Conservation (phyloP, 495 filamentous ascomycete genomes). For the Talaromyces nanjingensis region DNA sequence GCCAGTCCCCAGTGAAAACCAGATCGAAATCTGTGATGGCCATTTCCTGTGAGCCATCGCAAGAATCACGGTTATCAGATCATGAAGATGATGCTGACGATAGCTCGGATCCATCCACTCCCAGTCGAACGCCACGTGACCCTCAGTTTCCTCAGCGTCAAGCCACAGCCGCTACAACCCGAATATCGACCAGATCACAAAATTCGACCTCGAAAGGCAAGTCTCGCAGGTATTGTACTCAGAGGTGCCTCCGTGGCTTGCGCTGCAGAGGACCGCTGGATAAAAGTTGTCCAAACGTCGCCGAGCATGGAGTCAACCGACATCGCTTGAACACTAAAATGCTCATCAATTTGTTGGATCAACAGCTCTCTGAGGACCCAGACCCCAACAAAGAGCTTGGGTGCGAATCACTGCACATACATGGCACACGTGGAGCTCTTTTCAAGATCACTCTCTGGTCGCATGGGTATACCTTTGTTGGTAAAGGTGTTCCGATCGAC, state of each 20-base stretch:
- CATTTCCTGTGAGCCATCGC: slow-evolving; percentile 8
- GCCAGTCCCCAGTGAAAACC: slow-evolving; percentile 20
- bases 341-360: slow-evolving; percentile 11
- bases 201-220: slow-evolving; percentile 16
- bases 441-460: slow-evolving; percentile 37
- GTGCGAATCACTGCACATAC: slow-evolving; percentile 30
- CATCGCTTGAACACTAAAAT: slow-evolving; percentile 8
- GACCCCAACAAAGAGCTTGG: slow-evolving; percentile 7
- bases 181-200: slow-evolving; percentile 5
- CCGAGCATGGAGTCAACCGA: slow-evolving; percentile 18
- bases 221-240: slow-evolving; percentile 34
- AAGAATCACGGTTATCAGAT: slow-evolving; percentile 7
- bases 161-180: not conserved
- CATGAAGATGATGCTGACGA: slow-evolving; percentile 12
- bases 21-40: slow-evolving; percentile 11
- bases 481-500: slow-evolving; percentile 29
- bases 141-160: slow-evolving; percentile 6
- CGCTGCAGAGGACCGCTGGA: slow-evolving; percentile 24
- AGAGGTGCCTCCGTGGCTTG: slow-evolving; percentile 34
- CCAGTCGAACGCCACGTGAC: slow-evolving; percentile 8
- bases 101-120: slow-evolving; percentile 11
- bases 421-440: slow-evolving; percentile 30
- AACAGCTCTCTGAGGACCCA: slow-evolving; percentile 17
- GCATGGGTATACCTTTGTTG: slow-evolving; percentile 42
- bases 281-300: slow-evolving; percentile 29